phyloP scores from a whole-genome alignment of 2,329 filamentous ascomycete species.

The Knufia fluminis region DNA sequence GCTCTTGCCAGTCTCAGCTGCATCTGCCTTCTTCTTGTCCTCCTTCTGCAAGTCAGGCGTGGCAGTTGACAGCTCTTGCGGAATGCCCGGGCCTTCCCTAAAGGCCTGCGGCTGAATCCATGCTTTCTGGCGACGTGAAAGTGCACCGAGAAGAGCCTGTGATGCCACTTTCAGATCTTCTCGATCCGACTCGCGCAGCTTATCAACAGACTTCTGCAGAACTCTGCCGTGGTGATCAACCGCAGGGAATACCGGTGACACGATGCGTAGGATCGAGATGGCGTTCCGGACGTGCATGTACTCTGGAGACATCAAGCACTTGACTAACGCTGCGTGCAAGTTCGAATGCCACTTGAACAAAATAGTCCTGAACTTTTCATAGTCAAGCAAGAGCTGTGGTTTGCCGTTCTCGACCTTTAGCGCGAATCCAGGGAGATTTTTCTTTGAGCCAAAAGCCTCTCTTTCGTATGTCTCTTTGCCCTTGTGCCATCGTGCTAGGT shows the following conservation, averaged over 20 bases:
- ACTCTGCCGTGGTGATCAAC: constrained; percentile 73
- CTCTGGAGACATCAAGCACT: constrained; percentile 70
- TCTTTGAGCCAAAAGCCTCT: constrained; percentile 61
- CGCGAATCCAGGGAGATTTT: constrained; percentile 68
- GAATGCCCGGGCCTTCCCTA: constrained; percentile 23
- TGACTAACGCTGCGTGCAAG: constrained; percentile 68
- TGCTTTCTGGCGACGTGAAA: constrained; percentile 40
- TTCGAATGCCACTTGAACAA: constrained; percentile 86
- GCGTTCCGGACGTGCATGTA: constrained; percentile 98
- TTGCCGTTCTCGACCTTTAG: constrained; percentile 63
- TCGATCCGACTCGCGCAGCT: constrained; percentile 36
- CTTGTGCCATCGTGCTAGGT: constrained; percentile 75
- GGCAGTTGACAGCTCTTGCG: constrained; percentile 11
- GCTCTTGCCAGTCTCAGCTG: constrained; percentile 40
- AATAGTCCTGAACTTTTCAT: constrained; percentile 75
- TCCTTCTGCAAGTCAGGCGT: constrained; percentile 13
- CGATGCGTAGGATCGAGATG: constrained; percentile 74
- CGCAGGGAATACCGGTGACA: constrained; percentile 75
- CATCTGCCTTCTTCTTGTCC: constrained; percentile 26
- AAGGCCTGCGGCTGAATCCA: constrained; percentile 42
- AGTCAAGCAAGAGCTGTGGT: constrained; percentile 64
- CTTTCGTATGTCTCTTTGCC: constrained; percentile 69
- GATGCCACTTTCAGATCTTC: constrained; percentile 43
- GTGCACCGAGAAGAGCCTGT: constrained; percentile 40
- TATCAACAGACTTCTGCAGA: constrained; percentile 35